Base-by-base conservation (phyloP, 495 filamentous ascomycete genomes). In the Monascus purpureus region DNA sequence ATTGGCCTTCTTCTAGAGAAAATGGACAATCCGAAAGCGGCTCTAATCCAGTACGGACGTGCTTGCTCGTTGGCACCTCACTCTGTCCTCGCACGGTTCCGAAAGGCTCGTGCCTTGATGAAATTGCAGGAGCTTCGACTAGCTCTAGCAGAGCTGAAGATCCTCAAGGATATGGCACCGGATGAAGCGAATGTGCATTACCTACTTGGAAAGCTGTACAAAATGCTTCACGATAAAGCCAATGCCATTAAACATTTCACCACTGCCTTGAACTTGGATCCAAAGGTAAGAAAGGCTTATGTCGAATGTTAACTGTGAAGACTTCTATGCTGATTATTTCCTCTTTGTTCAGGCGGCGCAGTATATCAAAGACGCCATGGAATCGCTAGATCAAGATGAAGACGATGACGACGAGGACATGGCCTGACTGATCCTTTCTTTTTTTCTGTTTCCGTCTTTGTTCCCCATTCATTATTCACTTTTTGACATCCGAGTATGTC, bases 171-270 rank as follows among this genome's bases (percentile, higher is more conserved):
- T 37, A 65, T 92, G 33, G 86, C 84, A 20, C 90, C 92, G 1
- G 85, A 97, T 45, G 87, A 93, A 48, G 83, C 92, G 13, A 93
- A 85, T 43, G 88, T 97, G 16, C 88, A 94, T 52, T 97, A 90
- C 57, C 65, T 87, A 23, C 68, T 96, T 2, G 90, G 86, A 8
- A 84, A 77, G 52, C 55, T 92, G 36, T 87, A 92, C 53, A 93
- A 92, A 60, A 67, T 61, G 39, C 41, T 93, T 35, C 70, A 71
- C 30, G 76, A 93, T 44, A 88, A 82, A 54, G 70, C 68, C 39
- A 67, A 72, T 37, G 85, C 92, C 24, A 83, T 97, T 32, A 75
- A 80, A 43, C 82, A 93, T 51, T 93, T 90, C 42, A 96, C 90
- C 0, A 84, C 82, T 47, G 90, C 92, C 15, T 52, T 95, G 50